phyloP scores from a whole-genome alignment of 2,329 filamentous ascomycete species.

The Arachnomyces sp. region DNA sequence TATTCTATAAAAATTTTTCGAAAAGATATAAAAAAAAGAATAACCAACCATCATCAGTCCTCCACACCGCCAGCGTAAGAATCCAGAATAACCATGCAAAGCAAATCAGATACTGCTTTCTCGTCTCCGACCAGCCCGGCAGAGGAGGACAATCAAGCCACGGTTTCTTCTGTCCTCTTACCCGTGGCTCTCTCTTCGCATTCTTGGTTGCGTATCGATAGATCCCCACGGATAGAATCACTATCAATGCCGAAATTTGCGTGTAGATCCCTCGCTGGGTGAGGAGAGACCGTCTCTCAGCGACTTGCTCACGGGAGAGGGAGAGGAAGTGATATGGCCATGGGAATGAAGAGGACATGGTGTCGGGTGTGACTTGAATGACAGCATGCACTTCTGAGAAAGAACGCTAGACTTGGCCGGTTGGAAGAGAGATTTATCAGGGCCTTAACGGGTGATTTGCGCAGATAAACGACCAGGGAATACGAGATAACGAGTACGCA shows the following conservation, averaged over 20 bases:
- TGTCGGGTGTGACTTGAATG: neutral
- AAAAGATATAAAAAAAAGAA: neutral
- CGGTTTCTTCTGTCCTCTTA: conserved; percentile 16
- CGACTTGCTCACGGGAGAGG: conserved; percentile 43
- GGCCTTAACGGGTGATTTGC: too few species aligned
- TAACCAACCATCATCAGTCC: conserved; percentile 49
- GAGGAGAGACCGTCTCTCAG: conserved; percentile 45
- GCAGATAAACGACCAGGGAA: too few species aligned
- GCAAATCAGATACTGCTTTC: conserved; percentile 44
- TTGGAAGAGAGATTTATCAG: too few species aligned
- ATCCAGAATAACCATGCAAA: conserved; percentile 47
- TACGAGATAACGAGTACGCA: too few species aligned
- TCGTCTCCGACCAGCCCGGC: conserved; percentile 40
- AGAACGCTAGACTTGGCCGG: neutral
- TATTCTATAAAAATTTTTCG: neutral
- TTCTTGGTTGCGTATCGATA: conserved; percentile 15
- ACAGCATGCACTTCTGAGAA: conserved; percentile 6
- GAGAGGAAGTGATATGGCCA: conserved; percentile 48
- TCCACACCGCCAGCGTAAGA: conserved; percentile 41
- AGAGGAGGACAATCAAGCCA: conserved; percentile 41
- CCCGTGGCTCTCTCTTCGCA: conserved; percentile 2
- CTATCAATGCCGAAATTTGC: conserved; percentile 46
- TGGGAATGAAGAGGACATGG: conserved; percentile 16
- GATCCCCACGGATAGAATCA: conserved; percentile 34
- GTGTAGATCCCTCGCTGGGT: conserved; percentile 49